Conservation (phyloP, 2,329 filamentous ascomycete genomes). For the Xylaria sp. region DNA sequence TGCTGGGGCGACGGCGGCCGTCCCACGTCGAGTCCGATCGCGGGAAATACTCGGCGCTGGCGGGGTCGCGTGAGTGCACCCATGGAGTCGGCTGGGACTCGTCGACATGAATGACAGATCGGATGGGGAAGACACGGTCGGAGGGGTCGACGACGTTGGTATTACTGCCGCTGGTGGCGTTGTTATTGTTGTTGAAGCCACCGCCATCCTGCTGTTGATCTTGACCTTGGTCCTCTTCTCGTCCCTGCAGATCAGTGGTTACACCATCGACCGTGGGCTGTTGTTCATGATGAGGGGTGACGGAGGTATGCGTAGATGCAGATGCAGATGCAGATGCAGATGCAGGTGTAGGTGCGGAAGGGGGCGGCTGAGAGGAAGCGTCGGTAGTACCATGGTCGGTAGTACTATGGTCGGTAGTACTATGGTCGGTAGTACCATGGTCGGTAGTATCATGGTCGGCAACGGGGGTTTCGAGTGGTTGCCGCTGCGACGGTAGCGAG, state of each 20-base stretch:
- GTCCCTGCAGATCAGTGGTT: background rate
- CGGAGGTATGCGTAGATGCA: background rate
- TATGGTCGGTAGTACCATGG: background rate
- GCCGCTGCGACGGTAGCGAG: background rate
- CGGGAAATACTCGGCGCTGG: constrained; percentile 55
- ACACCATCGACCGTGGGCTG: background rate
- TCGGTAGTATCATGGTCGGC: background rate
- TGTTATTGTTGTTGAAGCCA: background rate
- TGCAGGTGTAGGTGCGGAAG: too few relatives aligned
- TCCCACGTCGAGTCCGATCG: constrained; percentile 47
- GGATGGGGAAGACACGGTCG: constrained; percentile 82
- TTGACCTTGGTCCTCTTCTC: background rate
- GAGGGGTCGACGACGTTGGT: constrained; percentile 48
- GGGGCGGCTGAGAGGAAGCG: background rate
- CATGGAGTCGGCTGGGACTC: constrained; percentile 53
- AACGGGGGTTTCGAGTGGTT: background rate
- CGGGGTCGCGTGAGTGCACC: constrained; percentile 50
- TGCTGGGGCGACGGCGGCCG: constrained; percentile 50
- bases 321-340: background rate
- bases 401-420: background rate
- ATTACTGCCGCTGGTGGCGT: background rate
- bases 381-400: background rate
- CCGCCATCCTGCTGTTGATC: constrained; percentile 2
- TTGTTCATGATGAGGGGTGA: background rate
- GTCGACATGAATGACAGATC: constrained; percentile 80